These are phyloP conservation scores for Phytopythium montanum DNA, from an alignment of 352 stramenopile species.

Conservation along the genomic window DNA sequence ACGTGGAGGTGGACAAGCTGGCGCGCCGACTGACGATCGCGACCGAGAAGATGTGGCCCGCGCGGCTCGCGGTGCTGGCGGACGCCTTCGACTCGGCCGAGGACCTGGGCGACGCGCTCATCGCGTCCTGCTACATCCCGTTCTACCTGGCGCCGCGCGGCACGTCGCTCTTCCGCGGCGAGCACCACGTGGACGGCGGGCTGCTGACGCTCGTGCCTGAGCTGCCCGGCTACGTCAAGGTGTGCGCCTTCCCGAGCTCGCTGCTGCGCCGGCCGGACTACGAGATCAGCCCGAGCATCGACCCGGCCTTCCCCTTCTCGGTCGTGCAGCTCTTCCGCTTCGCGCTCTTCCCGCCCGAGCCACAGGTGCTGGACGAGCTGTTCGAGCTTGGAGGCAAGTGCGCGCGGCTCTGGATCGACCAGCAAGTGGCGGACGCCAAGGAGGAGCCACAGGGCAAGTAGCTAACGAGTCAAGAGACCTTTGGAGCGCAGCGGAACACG, in stretches of 20 bases:
- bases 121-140: constrained; percentile 76
- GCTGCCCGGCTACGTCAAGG: constrained; percentile 57
- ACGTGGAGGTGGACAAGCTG: constrained; percentile 35
- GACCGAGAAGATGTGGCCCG: constrained; percentile 71
- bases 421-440: constrained; percentile 7
- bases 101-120: constrained; percentile 57
- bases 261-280: constrained; percentile 59
- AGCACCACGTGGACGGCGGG: constrained; percentile 69
- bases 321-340: constrained; percentile 55
- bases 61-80: constrained; percentile 39
- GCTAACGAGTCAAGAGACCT: neutral
- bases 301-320: constrained; percentile 50
- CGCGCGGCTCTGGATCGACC: constrained; percentile 43
- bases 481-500: no score
- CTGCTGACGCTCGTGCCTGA: constrained; percentile 68
- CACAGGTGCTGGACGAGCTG: constrained; percentile 57
- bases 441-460: neutral
- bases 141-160: constrained; percentile 63
- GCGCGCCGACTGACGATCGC: constrained; percentile 56
- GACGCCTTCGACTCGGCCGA: constrained; percentile 54
- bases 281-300: constrained; percentile 71
- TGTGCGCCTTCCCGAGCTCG: constrained; percentile 63
- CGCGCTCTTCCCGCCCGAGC: constrained; percentile 52
- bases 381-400: constrained; percentile 53
- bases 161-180: constrained; percentile 47